Conservation (phyloP, 805 yeast species). For the Debaryomyces prosopidis region DNA sequence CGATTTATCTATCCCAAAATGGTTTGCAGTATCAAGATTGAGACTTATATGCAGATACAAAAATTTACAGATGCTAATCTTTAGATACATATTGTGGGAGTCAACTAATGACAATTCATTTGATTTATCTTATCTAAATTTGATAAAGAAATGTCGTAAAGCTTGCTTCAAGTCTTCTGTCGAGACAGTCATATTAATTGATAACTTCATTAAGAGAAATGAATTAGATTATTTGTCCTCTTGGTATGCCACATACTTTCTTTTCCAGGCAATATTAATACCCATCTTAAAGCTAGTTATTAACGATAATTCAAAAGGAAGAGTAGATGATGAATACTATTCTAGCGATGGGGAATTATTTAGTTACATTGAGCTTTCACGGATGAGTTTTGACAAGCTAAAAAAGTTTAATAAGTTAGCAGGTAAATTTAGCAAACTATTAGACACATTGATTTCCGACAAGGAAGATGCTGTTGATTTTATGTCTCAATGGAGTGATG, state of each 20-base stretch:
- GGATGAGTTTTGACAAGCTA: slow-evolving; percentile 9
- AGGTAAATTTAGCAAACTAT: slow-evolving; percentile 17
- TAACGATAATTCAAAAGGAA: slow-evolving; percentile 6
- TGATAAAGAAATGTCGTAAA: slow-evolving; percentile 15
- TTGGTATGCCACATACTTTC: slow-evolving; percentile 20
- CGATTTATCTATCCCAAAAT: slow-evolving; percentile 11
- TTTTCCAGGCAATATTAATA: slow-evolving; percentile 19
- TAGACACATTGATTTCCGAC: slow-evolving; percentile 13
- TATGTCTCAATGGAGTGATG: slow-evolving; percentile 8
- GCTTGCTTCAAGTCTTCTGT: slow-evolving; percentile 17
- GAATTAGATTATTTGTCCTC: slow-evolving; percentile 14
- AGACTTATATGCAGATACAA: slow-evolving; percentile 17
- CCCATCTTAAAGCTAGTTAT: slow-evolving; percentile 17
- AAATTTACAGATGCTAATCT: slow-evolving; percentile 17
- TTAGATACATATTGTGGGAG: slow-evolving; percentile 21
- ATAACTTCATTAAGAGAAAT: slow-evolving; percentile 12
- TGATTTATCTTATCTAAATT: slow-evolving; percentile 13
- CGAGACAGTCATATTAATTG: slow-evolving; percentile 12
- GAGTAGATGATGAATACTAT: not conserved
- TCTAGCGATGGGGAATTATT: slow-evolving; percentile 11
- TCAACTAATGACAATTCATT: slow-evolving; percentile 10
- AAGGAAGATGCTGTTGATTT: slow-evolving; percentile 8
- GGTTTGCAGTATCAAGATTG: slow-evolving; percentile 18
- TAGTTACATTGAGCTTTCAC: slow-evolving; percentile 14
- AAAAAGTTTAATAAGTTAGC: slow-evolving; percentile 17